phyloP scores from a whole-genome alignment of 2,329 filamentous ascomycete species.

The Aureobasidium lini region DNA sequence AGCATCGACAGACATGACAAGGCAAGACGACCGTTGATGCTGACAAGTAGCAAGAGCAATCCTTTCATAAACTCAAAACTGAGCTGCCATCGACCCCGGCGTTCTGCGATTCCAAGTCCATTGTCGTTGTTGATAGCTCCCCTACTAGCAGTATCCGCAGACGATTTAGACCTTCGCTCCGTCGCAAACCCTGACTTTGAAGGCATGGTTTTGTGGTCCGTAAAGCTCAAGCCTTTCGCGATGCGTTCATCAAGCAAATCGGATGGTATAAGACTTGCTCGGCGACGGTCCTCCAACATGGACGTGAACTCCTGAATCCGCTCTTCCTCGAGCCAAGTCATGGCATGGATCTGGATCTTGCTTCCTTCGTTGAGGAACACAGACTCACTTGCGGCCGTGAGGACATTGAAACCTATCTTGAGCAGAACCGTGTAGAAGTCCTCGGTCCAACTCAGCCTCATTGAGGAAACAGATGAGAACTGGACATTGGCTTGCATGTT shows the following conservation, averaged over 20 bases:
- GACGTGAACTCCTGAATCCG: conserved; percentile 62
- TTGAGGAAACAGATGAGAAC: conserved; percentile 55
- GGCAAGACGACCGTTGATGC: conserved; percentile 49
- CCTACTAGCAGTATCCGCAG: conserved; percentile 18
- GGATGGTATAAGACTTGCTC: conserved; percentile 30
- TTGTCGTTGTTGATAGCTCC: conserved; percentile 34
- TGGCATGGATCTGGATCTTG: conserved; percentile 61
- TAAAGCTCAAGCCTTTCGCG: conserved; percentile 28
- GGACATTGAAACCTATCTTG: conserved; percentile 75
- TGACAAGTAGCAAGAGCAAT: conserved; percentile 59
- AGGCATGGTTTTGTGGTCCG: conserved; percentile 27
- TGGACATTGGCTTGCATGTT: conserved; percentile 93
- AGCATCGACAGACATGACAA: conserved; percentile 50
- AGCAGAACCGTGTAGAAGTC: conserved; percentile 92
- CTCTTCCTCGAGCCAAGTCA: conserved; percentile 90
- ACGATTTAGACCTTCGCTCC: conserved; percentile 50
- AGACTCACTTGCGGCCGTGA: conserved; percentile 90
- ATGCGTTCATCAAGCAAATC: conserved; percentile 37
- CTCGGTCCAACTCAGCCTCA: conserved; percentile 77
- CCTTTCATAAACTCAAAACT: conserved; percentile 68
- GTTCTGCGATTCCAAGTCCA: conserved; percentile 71
- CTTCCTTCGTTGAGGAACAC: conserved; percentile 91
- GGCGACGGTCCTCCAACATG: conserved; percentile 32
- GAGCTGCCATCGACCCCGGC: conserved; percentile 70
- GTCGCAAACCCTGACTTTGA: conserved; percentile 52